Conservation (phyloP, 176 grass and related monocot species). For the Musa schizocarpa region DNA sequence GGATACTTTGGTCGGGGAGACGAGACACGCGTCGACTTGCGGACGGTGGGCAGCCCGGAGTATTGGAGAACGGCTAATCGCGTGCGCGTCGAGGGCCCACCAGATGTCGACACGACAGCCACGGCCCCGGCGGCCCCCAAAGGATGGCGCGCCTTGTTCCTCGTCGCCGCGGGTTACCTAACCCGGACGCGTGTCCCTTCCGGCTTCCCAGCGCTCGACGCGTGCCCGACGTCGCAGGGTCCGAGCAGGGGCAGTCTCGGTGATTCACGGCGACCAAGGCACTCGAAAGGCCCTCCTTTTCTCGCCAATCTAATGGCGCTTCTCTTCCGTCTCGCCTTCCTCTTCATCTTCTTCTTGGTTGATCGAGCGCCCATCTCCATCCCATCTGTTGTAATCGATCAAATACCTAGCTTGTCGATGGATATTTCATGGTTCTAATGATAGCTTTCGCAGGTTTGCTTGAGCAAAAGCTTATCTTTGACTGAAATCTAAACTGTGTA, state of each 20-base stretch:
- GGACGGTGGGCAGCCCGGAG: neutral
- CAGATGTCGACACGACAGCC: neutral
- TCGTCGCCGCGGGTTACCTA: neutral
- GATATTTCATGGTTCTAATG: no score
- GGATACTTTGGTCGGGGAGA: neutral
- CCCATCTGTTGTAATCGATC: no score
- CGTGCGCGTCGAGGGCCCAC: neutral
- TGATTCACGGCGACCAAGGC: neutral
- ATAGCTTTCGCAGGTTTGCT: no score
- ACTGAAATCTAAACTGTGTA: no score
- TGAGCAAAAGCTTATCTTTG: no score
- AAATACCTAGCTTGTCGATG: no score
- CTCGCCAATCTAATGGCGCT: neutral
- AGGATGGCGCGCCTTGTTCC: conserved; percentile 1
- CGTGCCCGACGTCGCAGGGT: neutral
- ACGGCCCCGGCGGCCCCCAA: neutral
- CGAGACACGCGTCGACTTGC: neutral
- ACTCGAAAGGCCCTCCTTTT: neutral
- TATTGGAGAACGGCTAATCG: neutral
- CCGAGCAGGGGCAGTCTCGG: neutral
- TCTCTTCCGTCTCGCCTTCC: neutral
- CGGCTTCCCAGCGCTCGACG: neutral
- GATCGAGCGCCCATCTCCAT: no score
- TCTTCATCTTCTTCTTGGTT: no score
- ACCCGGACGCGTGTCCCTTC: neutral